A percentile compares a stretch with the other conserved stretches of the same genome.
These are phyloP conservation scores for Tarenaya hassleriana DNA, from an alignment of 345 rosid species.

Conservation along the genomic window DNA sequence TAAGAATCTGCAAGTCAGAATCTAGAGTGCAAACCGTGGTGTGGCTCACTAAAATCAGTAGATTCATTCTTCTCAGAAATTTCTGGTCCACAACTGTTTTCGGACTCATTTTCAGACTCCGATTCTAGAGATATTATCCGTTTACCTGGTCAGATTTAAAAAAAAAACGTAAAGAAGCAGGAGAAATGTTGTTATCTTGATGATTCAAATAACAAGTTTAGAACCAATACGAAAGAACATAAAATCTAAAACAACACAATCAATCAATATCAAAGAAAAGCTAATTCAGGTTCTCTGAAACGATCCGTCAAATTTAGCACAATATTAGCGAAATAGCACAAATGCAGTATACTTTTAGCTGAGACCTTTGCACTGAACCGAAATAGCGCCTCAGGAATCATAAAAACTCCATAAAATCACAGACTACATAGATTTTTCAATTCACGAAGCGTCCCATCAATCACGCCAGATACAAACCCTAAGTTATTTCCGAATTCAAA, in stretches of 20 bases:
- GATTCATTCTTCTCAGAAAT: conserved; percentile 28
- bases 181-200: background rate
- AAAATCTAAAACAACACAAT: no score
- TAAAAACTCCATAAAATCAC: background rate
- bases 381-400: background rate
- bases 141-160: conserved; percentile 34
- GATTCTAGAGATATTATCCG: conserved; percentile 60
- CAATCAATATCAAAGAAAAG: background rate
- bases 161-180: background rate
- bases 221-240: no score
- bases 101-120: conserved; percentile 59
- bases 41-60: conserved; percentile 21
- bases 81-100: conserved; percentile 28
- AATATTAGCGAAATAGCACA: background rate
- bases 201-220: background rate
- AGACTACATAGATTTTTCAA: background rate
- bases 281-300: background rate
- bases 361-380: background rate
- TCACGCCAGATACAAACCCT: background rate
- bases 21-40: conserved; percentile 23
- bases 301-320: background rate
- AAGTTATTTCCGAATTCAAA: background rate
- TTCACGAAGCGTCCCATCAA: background rate
- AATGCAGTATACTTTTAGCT: background rate
- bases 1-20: conserved; percentile 13